Evolutionary conservation across 2,329 filamentous ascomycete genomes (phyloP), one percentile per base, ranked within the genome.

Genomic region (Diaporthe destruens): DNA sequence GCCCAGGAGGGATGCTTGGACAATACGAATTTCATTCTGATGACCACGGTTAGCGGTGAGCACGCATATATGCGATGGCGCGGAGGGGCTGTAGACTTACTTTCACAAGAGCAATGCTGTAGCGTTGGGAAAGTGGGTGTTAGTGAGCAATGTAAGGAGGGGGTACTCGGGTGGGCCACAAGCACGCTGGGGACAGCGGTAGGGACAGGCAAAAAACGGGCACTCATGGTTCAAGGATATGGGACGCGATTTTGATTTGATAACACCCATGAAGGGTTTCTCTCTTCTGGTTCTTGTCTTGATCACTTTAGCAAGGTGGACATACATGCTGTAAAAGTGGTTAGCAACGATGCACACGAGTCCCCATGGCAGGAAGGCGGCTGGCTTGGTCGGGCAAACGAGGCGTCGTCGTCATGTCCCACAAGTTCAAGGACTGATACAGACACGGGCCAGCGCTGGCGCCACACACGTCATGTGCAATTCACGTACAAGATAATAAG

Each of bases 1-100:
- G 54, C 95, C 95, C 39, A 98, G 87, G 66, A 98, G 85, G 0
- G 95, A 97, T 18, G 95, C 94, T 82, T 98, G 95, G 32, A 98
- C 95, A 76, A 98, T 96, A 74, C 93, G 91, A 74, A 98, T 96
- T 85, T 98, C 90, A 82, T 94, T 86, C 87, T 91, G 74, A 54
- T 67, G 54, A 47, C 69, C 59, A 47, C 73, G 69, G 73, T 72
- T 20, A 71, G 14, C 16, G 25, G 82, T 74, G 83, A 79, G 61
- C 32, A n/a, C n/a, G 68, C n/a, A 12, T 42, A 66, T 20, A 57
- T 39, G 1, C 0, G 12, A 32, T 14, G 66, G 55, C 29, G 16
- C 55, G 34, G 8, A 11, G 9, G 61, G n/a, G n/a, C 32, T 61
- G 57, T 57, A 20, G 39, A 74, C 82, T 61, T 78, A 89, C 89